Evolutionary conservation across 2,329 filamentous ascomycete species (phyloP), one percentile per base, ranked within the genome.

Genomic region (Calonectria crousiana): DNA sequence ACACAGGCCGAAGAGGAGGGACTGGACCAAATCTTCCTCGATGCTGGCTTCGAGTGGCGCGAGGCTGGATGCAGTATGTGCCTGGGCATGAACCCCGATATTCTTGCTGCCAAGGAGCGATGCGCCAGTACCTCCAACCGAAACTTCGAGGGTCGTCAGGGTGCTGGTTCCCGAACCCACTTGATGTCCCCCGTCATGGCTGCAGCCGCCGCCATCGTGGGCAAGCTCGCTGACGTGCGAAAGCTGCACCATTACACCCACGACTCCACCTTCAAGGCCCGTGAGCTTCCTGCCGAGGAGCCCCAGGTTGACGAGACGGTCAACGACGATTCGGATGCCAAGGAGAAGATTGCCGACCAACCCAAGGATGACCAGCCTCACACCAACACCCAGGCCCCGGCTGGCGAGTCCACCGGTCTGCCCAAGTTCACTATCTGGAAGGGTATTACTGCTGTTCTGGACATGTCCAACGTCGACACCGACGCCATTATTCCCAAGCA

Each of bases 51-150:
- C 79, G 96, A 98, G 85, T 98, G 96, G 96, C 92, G 97, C 83
- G 97, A 99, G 88, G 97, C 97, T 78, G 97, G 97, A 65, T 99
- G 97, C 91, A 98, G 95, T 76, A 99, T 99, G 97, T 98, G 97
- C 84, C 90, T 99, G 70, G 97, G 97, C 84, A 99, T 99, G 96
- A 99, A 99, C 89, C 96, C 97, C 0, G 97, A 99, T 84, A 98
- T 99, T 77, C 91, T 98, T 60, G 92, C 95, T 2, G 96, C 97
- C 69, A 91, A 94, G 84, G 97, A 99, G 87, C 93, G 97, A 82
- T 98, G 97, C 84, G 97, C 97, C 52, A 96, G 94, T 83, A 98
- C 97, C 65, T 97, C 95, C 76, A 98, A 98, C 88, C 94, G 97
- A 81, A 98, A 98, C 86, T 98, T 98, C 80, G 97, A 98, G 85